A percentile compares a stretch with the other conserved stretches of the same genome.
phyloP scores from a whole-genome alignment of 202 grass and related monocot species.

The Schoenoplectus tabernaemontani region DNA sequence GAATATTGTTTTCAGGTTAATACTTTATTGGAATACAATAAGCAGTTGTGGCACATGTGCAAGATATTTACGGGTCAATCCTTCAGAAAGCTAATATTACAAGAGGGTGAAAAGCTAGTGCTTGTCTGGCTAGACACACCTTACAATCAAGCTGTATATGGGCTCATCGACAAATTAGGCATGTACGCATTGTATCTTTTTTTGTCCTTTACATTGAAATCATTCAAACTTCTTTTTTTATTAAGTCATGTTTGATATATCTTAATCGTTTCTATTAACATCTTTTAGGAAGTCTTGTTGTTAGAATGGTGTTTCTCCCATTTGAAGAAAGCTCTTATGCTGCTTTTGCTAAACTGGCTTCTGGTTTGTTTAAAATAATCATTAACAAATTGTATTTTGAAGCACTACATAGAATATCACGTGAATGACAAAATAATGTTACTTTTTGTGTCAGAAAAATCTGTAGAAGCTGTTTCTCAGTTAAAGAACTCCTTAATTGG shows the following conservation, averaged over 20 bases:
- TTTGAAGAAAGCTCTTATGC: constrained; percentile 96
- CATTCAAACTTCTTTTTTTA: not conserved
- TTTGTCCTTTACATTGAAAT: not conserved
- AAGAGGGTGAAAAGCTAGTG: constrained; percentile 94
- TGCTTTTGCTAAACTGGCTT: constrained; percentile 67
- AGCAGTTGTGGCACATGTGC: constrained; percentile 82
- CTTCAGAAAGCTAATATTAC: constrained; percentile 78
- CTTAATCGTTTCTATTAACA: too few relatives aligned
- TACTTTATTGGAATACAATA: constrained; percentile 65
- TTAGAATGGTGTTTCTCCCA: too few relatives aligned
- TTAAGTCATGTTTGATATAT: too few relatives aligned
- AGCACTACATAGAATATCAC: constrained; percentile 17
- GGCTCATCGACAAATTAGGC: constrained; percentile 89
- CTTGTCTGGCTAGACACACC: constrained; percentile 92
- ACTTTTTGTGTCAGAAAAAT: constrained; percentile 44
- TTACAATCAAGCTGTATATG: constrained; percentile 93
- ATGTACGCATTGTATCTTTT: constrained; percentile 22
- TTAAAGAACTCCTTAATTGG: constrained; percentile 67
- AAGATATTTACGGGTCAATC: constrained; percentile 90
- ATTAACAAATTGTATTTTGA: not conserved
- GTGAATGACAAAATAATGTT: constrained; percentile 16
- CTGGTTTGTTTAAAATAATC: constrained; percentile 50
- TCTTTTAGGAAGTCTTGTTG: too few relatives aligned
- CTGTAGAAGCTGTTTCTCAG: constrained; percentile 35
- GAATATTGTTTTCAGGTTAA: constrained; percentile 46